Conservation (phyloP, 345 rosid genomes). For the Camelina sativa region DNA sequence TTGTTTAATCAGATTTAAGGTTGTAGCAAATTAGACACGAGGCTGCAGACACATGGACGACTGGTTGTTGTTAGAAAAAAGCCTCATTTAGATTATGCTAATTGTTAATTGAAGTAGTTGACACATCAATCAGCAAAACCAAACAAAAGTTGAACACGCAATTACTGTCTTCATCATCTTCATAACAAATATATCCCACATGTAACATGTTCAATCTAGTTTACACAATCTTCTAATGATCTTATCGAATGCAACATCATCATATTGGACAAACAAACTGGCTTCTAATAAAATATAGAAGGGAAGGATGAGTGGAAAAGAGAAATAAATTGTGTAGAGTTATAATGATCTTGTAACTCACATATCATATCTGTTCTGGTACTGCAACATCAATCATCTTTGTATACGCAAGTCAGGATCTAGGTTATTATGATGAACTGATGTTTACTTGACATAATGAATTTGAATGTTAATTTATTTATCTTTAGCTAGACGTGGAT, state of each 20-base stretch:
- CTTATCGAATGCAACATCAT: neutral
- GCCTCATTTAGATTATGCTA: neutral
- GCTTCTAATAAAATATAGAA: constrained; percentile 8
- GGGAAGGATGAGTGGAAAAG: neutral
- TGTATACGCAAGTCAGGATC: constrained; percentile 73
- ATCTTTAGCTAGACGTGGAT: constrained; percentile 77
- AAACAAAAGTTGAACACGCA: constrained; percentile 40
- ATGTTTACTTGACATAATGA: constrained; percentile 74
- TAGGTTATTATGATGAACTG: constrained; percentile 12
- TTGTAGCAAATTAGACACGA: neutral
- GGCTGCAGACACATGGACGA: neutral
- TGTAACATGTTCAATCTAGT: constrained; percentile 5
- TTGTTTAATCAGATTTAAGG: neutral
- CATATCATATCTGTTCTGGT: no score
- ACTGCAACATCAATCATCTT: constrained; percentile 55
- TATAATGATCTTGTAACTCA: no score
- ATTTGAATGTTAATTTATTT: constrained; percentile 64
- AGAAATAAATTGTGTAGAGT: neutral
- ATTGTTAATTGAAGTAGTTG: constrained; percentile 23
- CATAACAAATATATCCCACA: neutral
- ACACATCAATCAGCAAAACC: constrained; percentile 24
- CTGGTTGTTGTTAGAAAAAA: constrained; percentile 18
- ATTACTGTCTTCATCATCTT: neutral
- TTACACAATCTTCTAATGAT: constrained; percentile 15
- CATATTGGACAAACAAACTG: constrained; percentile 22